phyloP scores from a whole-genome alignment of 2,329 filamentous ascomycete genomes.

The Claviceps pazoutovae region DNA sequence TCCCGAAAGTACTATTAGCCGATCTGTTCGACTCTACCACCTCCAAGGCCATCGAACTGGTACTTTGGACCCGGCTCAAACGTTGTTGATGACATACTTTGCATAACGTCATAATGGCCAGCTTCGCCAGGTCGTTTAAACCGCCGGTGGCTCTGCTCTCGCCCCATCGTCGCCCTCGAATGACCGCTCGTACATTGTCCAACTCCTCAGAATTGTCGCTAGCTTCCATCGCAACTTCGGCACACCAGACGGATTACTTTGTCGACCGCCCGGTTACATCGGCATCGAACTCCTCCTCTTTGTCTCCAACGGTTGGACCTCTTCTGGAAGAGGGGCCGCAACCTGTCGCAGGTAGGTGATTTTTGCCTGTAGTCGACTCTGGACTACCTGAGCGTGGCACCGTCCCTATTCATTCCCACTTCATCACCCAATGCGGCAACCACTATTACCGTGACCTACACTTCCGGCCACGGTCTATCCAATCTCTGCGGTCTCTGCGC shows the following conservation, averaged over 20 bases:
- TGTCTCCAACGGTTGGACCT: conserved; percentile 6
- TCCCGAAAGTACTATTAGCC: neutral
- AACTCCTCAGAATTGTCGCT: conserved; percentile 32
- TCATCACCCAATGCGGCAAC: neutral
- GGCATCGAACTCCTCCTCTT: conserved; percentile 16
- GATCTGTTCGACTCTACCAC: neutral
- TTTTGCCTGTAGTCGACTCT: neutral
- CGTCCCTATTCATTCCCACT: neutral
- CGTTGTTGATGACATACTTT: neutral
- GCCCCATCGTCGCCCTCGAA: conserved; percentile 28
- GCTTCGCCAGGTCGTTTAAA: conserved; percentile 35
- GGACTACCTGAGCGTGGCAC: neutral
- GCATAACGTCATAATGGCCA: conserved; percentile 26
- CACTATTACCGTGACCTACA: no score
- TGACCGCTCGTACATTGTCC: conserved; percentile 30
- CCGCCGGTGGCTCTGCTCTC: conserved; percentile 29
- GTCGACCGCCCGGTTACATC: conserved; percentile 17
- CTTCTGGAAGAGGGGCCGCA: neutral
- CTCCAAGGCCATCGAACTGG: neutral
- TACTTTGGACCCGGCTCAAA: neutral
- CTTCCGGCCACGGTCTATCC: neutral
- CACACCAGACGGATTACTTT: conserved; percentile 14
- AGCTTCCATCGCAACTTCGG: conserved; percentile 11
- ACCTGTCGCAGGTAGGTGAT: neutral
- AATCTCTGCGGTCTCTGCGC: neutral